Base-by-base conservation (phyloP, 1,284 basidiomycete species). In the Boletellus deceptivus region DNA sequence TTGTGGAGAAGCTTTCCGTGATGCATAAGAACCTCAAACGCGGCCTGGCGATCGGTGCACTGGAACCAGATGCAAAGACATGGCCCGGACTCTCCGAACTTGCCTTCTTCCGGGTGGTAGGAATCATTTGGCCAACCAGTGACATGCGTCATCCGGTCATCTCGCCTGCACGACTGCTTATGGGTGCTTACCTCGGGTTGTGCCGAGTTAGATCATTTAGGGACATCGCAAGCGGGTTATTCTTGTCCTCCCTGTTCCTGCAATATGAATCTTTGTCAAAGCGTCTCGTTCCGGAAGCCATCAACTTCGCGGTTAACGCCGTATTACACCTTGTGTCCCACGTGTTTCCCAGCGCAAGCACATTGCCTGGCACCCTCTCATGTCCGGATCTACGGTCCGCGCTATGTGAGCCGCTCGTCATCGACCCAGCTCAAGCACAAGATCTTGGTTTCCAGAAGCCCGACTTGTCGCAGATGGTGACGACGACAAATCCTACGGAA, bases 1-100 rank as follows among this genome's bases (percentile, higher is more conserved):
- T 95, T 68, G 82, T 90, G 53, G 72, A 80, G 44, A 98, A 98
- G 70, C 78, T 99, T 41, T 74, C 79, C 0, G 71, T 98, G 10
- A 97, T 98, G 92, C 88, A 98, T 69, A 94, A 94, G 73, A 98
- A 98, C 68, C 82, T 99, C 44, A 84, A 84, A 50, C 84, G 86
- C 6, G 95, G 94, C 6, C 75, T 99, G 7, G 79, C 85, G 3
- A 79, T 77, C n/a, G 93, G 91, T 1, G 74, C 91, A 0, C 74
- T 82, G 13, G 74, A 81, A 20, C 70, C 70, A 0, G 75, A 82
- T 4, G 78, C 91, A 2, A 89, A 83, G 70, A 98, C 93, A 0
- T 97, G 93, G 86, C 97, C 97, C 2, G 85, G 87, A 4, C 68
- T 86, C 1, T 74, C 93, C 4, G 97, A 99, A 67, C 76, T 99